These are phyloP conservation scores for Rosa multiflora DNA, from an alignment of 306 rosid species.

Conservation along the genomic window DNA sequence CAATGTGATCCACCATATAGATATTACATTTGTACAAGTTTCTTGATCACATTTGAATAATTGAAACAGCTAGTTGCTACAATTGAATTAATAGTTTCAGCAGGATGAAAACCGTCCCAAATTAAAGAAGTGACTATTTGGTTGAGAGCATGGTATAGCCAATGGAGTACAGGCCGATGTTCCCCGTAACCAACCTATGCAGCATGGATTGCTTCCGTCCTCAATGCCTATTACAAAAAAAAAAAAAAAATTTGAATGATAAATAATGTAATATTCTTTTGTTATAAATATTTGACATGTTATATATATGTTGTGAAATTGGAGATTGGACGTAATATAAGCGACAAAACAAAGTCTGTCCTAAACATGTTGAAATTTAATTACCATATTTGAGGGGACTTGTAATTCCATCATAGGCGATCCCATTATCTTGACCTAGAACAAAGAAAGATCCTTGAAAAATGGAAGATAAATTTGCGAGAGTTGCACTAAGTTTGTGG, in stretches of 20 bases:
- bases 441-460: constrained; percentile 41
- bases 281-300: too few relatives aligned
- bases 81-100: constrained; percentile 34
- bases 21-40: constrained; percentile 38
- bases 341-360: not conserved
- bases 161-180: constrained; percentile 47
- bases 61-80: constrained; percentile 40
- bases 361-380: not conserved
- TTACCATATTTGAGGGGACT: constrained; percentile 49
- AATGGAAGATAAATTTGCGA: constrained; percentile 23
- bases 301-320: not conserved
- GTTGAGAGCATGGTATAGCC: constrained; percentile 25
- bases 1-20: not conserved
- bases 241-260: not conserved
- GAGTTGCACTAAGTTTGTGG: constrained; percentile 22
- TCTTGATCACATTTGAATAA: constrained; percentile 22
- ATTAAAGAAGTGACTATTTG: constrained; percentile 33
- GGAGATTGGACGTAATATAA: not conserved
- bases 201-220: constrained; percentile 44
- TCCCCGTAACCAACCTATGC: constrained; percentile 33
- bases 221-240: constrained; percentile 29
- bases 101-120: constrained; percentile 53
- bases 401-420: constrained; percentile 31
- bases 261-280: too few relatives aligned
- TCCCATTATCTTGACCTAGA: constrained; percentile 38